Evolutionary conservation across 2,329 filamentous ascomycete genomes (phyloP).

Genomic region (Xylariomycetidae sp.): DNA sequence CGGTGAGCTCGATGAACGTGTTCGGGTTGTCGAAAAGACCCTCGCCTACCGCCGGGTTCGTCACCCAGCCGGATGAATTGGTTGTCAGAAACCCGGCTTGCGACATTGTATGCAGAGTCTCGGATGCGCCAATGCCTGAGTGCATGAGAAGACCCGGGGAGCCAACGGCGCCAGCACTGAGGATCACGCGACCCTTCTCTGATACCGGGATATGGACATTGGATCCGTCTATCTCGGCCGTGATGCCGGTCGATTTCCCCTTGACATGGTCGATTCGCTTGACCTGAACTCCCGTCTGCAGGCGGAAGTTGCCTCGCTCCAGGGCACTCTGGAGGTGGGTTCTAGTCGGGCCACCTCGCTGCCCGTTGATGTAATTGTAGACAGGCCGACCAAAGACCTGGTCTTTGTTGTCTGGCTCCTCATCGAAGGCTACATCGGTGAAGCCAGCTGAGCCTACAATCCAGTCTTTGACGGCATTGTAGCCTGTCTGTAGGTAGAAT

Average conservation of each 20-base stretch:
- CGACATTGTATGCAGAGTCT: conserved; percentile 14
- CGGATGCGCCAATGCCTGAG: conserved; percentile 30
- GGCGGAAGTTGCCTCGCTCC: conserved; percentile 33
- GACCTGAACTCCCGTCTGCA: conserved; percentile 38
- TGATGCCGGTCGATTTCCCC: conserved; percentile 36
- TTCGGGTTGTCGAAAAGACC: conserved; percentile 52
- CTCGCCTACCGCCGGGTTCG: conserved; percentile 41
- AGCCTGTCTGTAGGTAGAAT: conserved; percentile 42
- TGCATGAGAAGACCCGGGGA: conserved; percentile 31
- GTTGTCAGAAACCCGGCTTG: conserved; percentile 14
- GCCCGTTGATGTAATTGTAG: conserved; percentile 42
- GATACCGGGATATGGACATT: conserved; percentile 25
- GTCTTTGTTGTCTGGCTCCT: conserved; percentile 37
- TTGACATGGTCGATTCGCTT: conserved; percentile 35
- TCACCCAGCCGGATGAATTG: conserved; percentile 37
- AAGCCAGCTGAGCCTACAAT: conserved; percentile 43
- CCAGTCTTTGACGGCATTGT: conserved; percentile 41
- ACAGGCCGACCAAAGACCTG: conserved; percentile 42
- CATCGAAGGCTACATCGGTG: conserved; percentile 40
- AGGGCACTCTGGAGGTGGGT: conserved; percentile 45
- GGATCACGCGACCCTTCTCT: conserved; percentile 22
- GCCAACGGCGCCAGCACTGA: conserved; percentile 30
- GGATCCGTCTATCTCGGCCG: conserved; percentile 27
- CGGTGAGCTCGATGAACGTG: conserved; percentile 43
- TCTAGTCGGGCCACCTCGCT: conserved; percentile 41